A percentile compares a stretch with the other conserved stretches of the same genome.
Conservation (phyloP, 1,284 basidiomycete species). For the Puccinia novopanici region DNA sequence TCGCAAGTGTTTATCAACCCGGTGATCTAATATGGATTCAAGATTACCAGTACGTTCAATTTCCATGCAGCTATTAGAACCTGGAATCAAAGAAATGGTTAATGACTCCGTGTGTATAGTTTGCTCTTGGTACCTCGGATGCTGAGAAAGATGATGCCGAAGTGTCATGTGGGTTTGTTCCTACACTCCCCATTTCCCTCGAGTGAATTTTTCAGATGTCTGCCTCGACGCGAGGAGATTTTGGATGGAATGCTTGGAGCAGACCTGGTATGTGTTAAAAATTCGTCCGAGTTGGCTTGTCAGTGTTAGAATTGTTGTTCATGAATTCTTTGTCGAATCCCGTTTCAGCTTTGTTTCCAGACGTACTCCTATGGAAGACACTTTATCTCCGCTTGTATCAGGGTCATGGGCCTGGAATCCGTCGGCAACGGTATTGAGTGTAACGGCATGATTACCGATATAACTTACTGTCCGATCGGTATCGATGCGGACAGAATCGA, state of each 20-base stretch:
- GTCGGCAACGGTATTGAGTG: constrained; percentile 78
- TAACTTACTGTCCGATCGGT: constrained; percentile 94
- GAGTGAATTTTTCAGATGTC: constrained; percentile 90
- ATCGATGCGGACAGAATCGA: constrained; percentile 89
- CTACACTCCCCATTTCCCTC: constrained; percentile 97
- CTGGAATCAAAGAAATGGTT: not conserved
- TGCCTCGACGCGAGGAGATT: constrained; percentile 86
- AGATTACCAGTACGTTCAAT: constrained; percentile 66
- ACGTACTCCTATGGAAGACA: constrained; percentile 96
- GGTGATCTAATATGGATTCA: constrained; percentile 73
- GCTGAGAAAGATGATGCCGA: constrained; percentile 74
- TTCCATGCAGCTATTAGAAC: not conserved
- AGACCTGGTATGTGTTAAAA: constrained; percentile 73
- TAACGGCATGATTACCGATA: constrained; percentile 79
- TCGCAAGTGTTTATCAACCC: constrained; percentile 74
- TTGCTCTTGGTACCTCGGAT: constrained; percentile 84
- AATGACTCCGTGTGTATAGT: constrained; percentile 37
- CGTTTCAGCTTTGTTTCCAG: constrained; percentile 58
- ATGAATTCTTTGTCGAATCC: not conserved
- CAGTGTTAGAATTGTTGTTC: not conserved
- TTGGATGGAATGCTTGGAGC: constrained; percentile 97
- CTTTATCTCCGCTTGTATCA: constrained; percentile 89
- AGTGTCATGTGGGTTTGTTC: constrained; percentile 81
- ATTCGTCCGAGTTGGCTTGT: not conserved
- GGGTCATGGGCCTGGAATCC: constrained; percentile 92